Base-by-base conservation (phyloP, 176 grass and related monocot genomes). In the Bonia amplexicaulis region DNA sequence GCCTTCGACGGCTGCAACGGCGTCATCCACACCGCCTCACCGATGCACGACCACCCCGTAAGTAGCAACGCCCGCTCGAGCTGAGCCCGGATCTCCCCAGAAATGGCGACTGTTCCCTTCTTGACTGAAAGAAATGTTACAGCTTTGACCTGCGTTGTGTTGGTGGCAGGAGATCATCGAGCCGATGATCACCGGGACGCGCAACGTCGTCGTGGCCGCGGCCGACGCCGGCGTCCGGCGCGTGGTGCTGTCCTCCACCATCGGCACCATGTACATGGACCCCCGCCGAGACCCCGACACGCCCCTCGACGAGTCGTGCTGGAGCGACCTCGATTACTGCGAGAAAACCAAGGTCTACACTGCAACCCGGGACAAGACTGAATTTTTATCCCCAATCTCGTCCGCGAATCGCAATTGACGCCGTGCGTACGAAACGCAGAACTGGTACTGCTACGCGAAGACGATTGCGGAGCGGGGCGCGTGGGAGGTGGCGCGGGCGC, bases 381-480 rank as follows among this genome's bases (percentile, higher is more conserved):
- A 27, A n/a, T 26, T 19, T 42, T 51, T 44, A 12, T 19, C 48
- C 49, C 49, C 12, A 39, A 55, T 49, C 52, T 6, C 6, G 9
- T n/a, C 35, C 0, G 3, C 58, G 15, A 66, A 6, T 71, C 33
- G 44, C 29, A 27, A 10, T 49, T 74, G 76, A 68, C 69, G 26
- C 8, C 66, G 14, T 25, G 54, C 44, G 12, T 49, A 26, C 39
- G 27, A 5, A 64, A 22, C 26, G 6, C 86, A 89, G 90, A 92
- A 92, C 58, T 89, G 90, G 90, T 92, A 92, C 75, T 92, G 90
- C 84, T 92, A 92, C 84, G 90, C 86, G 0, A 92, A 92, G 87
- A 84, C 87, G 69, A 83, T 89, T 9, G 90, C 90, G 29, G 90
- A 92, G 83, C 41, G 14, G 60, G 13, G 37, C 3, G 90, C 90